Percentiles rank a stretch among this genome's conserved stretches.
Conservation (phyloP, 129 eudicot genomes). For the Apium graveolens region DNA sequence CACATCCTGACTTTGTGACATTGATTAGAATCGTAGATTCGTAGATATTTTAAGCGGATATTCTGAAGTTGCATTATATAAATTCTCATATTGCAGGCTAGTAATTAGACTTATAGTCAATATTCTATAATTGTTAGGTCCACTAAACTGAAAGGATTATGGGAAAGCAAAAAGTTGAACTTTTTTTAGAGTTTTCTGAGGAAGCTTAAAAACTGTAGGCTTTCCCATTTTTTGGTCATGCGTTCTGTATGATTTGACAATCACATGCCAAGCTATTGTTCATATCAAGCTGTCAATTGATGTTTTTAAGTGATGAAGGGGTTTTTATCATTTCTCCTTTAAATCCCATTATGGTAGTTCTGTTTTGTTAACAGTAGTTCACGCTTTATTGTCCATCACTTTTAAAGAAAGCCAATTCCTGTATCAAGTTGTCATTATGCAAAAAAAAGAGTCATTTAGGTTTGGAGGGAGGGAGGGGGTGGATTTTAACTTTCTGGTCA, state of each 20-base stretch:
- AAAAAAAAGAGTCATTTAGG: not conserved
- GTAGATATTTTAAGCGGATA: no score
- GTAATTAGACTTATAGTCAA: not conserved
- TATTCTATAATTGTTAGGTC: not conserved
- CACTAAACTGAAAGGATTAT: not conserved
- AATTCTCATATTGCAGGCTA: not conserved
- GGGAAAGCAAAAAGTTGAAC: conserved; percentile 4
- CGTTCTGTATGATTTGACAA: conserved; percentile 24
- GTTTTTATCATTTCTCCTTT: not conserved
- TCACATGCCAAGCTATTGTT: conserved; percentile 22
- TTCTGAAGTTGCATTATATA: not conserved
- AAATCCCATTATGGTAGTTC: not conserved
- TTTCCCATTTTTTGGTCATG: conserved; percentile 35
- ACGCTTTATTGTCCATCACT: conserved; percentile 13
- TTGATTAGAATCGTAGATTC: not conserved
- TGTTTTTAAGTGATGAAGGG: not conserved
- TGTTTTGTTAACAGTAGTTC: conserved; percentile 9
- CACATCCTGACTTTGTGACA: not conserved
- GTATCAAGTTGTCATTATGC: not conserved
- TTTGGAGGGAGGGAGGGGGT: not conserved
- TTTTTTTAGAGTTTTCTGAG: not conserved
- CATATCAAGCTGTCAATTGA: conserved; percentile 2
- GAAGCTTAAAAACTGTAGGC: conserved; percentile 28
- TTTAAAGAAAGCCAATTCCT: not conserved
- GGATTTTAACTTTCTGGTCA: not conserved